Percentiles rank a stretch among this genome's conserved stretches.
Evolutionary conservation across 2,329 filamentous ascomycete species (phyloP).

Genomic region (Ustilaginoidea virens): DNA sequence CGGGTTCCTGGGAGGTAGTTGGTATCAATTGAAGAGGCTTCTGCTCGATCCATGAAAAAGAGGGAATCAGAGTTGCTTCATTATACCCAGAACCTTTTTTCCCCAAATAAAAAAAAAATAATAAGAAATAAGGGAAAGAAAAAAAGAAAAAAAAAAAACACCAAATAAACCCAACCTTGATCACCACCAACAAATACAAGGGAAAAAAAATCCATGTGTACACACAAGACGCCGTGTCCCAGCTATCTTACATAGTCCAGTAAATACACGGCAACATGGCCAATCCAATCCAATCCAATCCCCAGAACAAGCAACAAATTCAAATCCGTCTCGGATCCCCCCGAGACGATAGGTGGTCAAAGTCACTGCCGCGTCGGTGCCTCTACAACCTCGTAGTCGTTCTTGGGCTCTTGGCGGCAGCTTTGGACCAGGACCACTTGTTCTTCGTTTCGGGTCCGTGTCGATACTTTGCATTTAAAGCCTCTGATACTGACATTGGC

Average conservation of each 20-base stretch:
- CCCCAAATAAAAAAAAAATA: background rate
- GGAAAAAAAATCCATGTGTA: too few species aligned
- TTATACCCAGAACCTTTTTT: too few species aligned
- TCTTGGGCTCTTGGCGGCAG: slow-evolving; percentile 10
- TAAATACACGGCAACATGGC: too few species aligned
- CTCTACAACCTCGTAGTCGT: slow-evolving; percentile 13
- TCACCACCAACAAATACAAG: background rate
- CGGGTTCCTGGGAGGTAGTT: too few species aligned
- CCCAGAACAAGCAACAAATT: too few species aligned
- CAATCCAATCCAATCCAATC: too few species aligned
- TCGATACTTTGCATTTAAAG: slow-evolving; percentile 11
- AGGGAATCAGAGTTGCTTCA: background rate
- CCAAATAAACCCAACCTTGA: too few species aligned
- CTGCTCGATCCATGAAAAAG: background rate
- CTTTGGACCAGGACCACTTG: slow-evolving; percentile 12
- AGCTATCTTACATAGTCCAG: too few species aligned
- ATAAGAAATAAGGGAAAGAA: background rate
- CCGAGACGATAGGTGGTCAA: too few species aligned
- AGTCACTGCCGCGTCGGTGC: background rate
- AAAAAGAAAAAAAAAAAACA: background rate
- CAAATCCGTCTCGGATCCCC: too few species aligned
- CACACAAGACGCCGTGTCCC: too few species aligned
- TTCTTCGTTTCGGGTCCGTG: slow-evolving; percentile 10
- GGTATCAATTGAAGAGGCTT: background rate
- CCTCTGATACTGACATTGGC: slow-evolving; percentile 20